Evolutionary conservation across 225 moss, liverwort and hornwort species (phyloP).

Genomic region (Physcomitrium patens): DNA sequence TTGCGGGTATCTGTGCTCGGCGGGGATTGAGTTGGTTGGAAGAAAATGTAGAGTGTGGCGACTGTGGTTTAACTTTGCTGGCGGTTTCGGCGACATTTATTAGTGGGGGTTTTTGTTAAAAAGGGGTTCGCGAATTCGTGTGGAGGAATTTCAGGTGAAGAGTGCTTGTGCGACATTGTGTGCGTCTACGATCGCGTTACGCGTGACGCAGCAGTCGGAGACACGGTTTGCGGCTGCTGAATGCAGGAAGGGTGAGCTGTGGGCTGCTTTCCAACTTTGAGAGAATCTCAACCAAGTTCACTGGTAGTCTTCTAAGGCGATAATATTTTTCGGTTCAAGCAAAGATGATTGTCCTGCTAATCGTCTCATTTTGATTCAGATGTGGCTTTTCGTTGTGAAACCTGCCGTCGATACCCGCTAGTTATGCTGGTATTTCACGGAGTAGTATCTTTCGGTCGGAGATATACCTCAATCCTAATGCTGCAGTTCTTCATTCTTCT

Average conservation of each 20-base stretch:
- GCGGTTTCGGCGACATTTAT: neutral
- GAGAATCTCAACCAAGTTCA: constrained; percentile 24
- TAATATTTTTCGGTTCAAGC: neutral
- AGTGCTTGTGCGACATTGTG: neutral
- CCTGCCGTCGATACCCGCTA: too few species aligned
- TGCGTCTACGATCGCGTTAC: constrained; percentile 22
- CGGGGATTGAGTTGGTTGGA: neutral
- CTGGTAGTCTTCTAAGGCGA: constrained; percentile 25
- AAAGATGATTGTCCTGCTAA: neutral
- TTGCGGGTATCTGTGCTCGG: too few species aligned
- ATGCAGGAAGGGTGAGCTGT: constrained; percentile 33
- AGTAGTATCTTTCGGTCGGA: too few species aligned
- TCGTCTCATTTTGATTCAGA: neutral
- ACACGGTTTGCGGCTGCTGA: constrained; percentile 11
- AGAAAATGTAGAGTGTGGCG: neutral
- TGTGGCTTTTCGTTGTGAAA: too few species aligned
- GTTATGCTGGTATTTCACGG: too few species aligned
- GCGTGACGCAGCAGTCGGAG: neutral
- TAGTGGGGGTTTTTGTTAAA: neutral
- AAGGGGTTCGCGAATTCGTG: constrained; percentile 20
- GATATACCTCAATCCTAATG: too few species aligned
- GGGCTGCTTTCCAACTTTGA: constrained; percentile 16
- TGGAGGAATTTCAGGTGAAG: neutral
- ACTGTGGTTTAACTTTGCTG: neutral
- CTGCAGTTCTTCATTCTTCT: too few species aligned